A percentile compares a stretch with the other conserved stretches of the same genome.
Conservation (phyloP, 2,329 filamentous ascomycete species). For the Orbilia blumenaviensis region DNA sequence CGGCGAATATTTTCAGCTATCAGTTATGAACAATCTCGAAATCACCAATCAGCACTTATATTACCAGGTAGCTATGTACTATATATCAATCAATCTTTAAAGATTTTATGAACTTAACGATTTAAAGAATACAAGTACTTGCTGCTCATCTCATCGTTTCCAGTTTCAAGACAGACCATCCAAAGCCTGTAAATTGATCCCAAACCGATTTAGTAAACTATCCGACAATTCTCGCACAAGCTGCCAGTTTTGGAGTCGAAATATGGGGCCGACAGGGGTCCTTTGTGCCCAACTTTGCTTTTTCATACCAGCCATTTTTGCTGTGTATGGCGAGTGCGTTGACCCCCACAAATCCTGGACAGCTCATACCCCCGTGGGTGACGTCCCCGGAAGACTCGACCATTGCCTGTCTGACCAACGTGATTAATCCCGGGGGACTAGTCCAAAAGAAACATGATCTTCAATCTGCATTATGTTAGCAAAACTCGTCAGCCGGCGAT, state of each 20-base stretch:
- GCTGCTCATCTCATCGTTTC: too few species aligned
- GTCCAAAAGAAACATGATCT: constrained; percentile 1
- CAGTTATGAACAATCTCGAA: too few species aligned
- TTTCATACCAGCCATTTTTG: constrained; percentile 40
- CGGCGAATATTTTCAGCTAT: too few species aligned
- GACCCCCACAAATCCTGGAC: constrained; percentile 4
- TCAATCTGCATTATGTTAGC: constrained; percentile 3
- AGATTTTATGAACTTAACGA: too few species aligned
- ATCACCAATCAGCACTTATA: too few species aligned
- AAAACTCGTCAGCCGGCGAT: not conserved
- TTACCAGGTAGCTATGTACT: too few species aligned
- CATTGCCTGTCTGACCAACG: constrained; percentile 3
- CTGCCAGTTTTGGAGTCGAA: constrained; percentile 47
- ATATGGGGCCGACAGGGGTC: constrained; percentile 16
- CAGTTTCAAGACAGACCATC: too few species aligned
- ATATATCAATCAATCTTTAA: too few species aligned
- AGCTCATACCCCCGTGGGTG: too few species aligned
- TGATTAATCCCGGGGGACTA: constrained; percentile 2
- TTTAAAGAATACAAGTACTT: too few species aligned
- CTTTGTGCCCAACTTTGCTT: constrained; percentile 37
- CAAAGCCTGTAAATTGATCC: not conserved
- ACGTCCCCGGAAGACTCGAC: not conserved
- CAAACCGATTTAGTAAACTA: constrained; percentile 25
- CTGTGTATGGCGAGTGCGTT: constrained; percentile 18
- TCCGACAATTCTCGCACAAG: constrained; percentile 45